Conservation (phyloP, 768 basidiomycete species). For the Serendipita sp. region DNA sequence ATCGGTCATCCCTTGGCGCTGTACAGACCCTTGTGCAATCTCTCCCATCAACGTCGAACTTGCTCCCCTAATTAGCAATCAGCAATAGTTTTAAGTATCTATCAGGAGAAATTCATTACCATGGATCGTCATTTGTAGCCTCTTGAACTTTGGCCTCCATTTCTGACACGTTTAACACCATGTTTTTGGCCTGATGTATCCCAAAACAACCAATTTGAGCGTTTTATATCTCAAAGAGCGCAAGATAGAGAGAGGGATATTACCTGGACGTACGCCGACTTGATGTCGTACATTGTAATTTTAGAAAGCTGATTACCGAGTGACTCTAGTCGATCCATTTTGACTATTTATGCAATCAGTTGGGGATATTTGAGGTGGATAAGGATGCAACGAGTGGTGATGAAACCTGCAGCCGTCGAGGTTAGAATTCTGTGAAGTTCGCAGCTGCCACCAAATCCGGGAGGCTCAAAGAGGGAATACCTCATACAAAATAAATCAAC, state of each 20-base stretch:
- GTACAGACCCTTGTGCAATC: constrained; percentile 81
- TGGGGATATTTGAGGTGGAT: neutral
- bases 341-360: neutral
- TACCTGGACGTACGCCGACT: constrained; percentile 87
- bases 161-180: constrained; percentile 89
- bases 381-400: neutral
- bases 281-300: constrained; percentile 84
- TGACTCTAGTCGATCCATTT: constrained; percentile 67
- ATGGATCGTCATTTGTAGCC: constrained; percentile 95
- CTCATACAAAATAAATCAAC: too few species aligned
- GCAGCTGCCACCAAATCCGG: neutral
- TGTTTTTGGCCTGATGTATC: constrained; percentile 65
- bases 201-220: neutral
- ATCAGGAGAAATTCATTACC: constrained; percentile 38
- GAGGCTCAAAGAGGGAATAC: neutral
- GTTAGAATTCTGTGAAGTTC: neutral
- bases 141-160: constrained; percentile 95
- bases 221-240: neutral
- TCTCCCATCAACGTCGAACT: constrained; percentile 97
- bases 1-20: neutral
- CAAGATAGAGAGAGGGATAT: constrained; percentile 5
- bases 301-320: constrained; percentile 62
- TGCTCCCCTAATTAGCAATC: constrained; percentile 54
- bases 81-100: neutral
- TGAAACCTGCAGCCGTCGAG: neutral